Conservation (phyloP, 768 basidiomycete genomes). For the Termitomyces sp. region DNA sequence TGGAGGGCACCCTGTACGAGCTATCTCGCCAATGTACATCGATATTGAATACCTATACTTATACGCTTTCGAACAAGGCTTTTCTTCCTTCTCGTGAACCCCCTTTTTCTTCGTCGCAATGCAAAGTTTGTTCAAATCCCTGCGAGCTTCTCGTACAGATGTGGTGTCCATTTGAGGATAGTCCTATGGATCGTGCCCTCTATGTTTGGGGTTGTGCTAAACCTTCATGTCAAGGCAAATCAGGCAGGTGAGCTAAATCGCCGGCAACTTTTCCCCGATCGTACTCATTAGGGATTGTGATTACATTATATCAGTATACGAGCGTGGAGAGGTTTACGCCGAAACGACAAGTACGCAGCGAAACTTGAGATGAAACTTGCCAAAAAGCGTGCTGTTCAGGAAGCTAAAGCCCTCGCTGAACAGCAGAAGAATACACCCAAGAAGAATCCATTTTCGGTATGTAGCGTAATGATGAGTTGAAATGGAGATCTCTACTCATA, state of each 20-base stretch:
- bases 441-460: constrained; percentile 68
- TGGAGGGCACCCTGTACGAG: constrained; percentile 85
- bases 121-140: constrained; percentile 62
- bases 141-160: constrained; percentile 85
- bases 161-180: constrained; percentile 87
- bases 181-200: constrained; percentile 77
- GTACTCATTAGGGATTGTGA: constrained; percentile 7
- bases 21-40: constrained; percentile 42
- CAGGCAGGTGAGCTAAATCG: constrained; percentile 54
- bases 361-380: constrained; percentile 58
- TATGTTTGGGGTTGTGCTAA: constrained; percentile 83
- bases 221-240: constrained; percentile 64
- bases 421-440: constrained; percentile 25
- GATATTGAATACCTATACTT: constrained; percentile 42
- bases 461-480: constrained; percentile 13
- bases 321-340: constrained; percentile 73
- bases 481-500: background rate
- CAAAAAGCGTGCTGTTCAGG: constrained; percentile 30
- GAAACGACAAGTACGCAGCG: constrained; percentile 68
- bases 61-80: constrained; percentile 48
- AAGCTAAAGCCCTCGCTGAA: constrained; percentile 26
- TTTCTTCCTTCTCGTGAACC: constrained; percentile 64
- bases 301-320: constrained; percentile 48
- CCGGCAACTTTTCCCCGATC: constrained; percentile 3
- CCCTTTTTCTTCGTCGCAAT: constrained; percentile 55